Evolutionary conservation across 306 rosid genomes (phyloP), one percentile per base, ranked within the genome.

Genomic region (Erythrophleum fordii): DNA sequence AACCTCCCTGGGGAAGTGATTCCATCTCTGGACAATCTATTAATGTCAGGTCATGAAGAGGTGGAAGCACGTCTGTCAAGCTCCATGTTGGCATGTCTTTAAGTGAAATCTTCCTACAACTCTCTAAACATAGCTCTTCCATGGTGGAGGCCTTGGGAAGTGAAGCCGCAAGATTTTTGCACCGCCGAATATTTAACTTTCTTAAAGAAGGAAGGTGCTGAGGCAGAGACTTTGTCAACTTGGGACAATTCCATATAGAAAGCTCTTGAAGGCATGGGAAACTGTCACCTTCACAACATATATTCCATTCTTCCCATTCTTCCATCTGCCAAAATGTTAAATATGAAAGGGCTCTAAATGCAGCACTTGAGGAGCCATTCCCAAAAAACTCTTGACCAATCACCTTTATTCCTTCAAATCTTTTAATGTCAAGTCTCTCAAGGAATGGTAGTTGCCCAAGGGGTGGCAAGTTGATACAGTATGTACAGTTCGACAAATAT

Each of bases 231-330:
- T 51, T 51, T 18, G 11, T 52, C 59, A 52, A 52, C n/a, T n/a
- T n/a, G n/a, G n/a, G 52, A 46, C 17, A 46, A 13, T 2, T 2
- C 3, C 17, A 0, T 46, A 52, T 5, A 18, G 1, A 18, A 52
- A 52, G 59, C 25, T 5, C 9, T 52, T 52, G 1, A 52, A 52
- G 59, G 3, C 10, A 18, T 0, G 79, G 69, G 48, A 74, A 81
- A 75, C 60, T 23, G 4, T 20, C 76, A 22, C 35, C 37, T 60
- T 28, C 67, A 52, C 5, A 18, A 52, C 23, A 18, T 52, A n/a
- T 18, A 52, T 52, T 5, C 81, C 85, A 82, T 60, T 82, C 60
- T 49, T 82, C 73, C 77, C 56, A 73, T 73, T 2, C 37, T 0
- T 0, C 0, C 84, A 80, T 73, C 31, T n/a, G n/a, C n/a, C n/a